These are phyloP conservation scores for Trypanosomatidae sp. DNA, from an alignment of 208 protist genomes.

Conservation along the genomic window DNA sequence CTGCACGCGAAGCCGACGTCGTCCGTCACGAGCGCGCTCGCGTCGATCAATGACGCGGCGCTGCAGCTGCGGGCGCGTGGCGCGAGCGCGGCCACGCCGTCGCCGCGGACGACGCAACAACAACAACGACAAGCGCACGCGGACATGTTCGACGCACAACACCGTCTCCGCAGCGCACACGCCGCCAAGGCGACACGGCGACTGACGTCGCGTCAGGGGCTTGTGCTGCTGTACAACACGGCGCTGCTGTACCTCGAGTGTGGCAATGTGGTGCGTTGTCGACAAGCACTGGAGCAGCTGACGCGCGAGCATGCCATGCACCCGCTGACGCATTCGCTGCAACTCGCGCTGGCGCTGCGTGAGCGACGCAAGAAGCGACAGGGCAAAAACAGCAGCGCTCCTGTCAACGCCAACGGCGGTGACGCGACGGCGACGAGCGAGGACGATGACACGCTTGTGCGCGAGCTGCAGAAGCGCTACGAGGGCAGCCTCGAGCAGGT, in stretches of 20 bases:
- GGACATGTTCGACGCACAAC: constrained; percentile 65
- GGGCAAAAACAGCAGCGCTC: constrained; percentile 7
- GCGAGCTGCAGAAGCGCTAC: too few species aligned
- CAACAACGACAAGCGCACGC: constrained; percentile 12
- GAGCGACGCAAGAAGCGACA: constrained; percentile 59
- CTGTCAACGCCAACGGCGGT: constrained; percentile 9
- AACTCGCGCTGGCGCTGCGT: constrained; percentile 33
- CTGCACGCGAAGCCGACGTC: constrained; percentile 40
- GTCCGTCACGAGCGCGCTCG: constrained; percentile 39
- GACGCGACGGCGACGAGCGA: not conserved
- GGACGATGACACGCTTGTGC: not conserved
- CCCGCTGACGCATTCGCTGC: constrained; percentile 52
- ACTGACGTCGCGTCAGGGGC: constrained; percentile 49
- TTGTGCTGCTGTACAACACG: constrained; percentile 74
- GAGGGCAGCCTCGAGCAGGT: too few species aligned
- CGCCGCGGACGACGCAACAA: too few species aligned
- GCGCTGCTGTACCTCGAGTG: constrained; percentile 62
- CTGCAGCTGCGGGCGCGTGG: too few species aligned
- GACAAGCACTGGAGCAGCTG: constrained; percentile 47
- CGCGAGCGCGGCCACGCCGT: too few species aligned
- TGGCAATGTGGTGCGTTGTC: constrained; percentile 33
- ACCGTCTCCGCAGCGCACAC: constrained; percentile 49
- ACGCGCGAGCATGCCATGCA: constrained; percentile 35
- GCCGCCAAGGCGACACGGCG: constrained; percentile 30
- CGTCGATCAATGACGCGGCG: constrained; percentile 56